phyloP scores from a whole-genome alignment of 192 early-diverging fungal genomes.

The Chytriomyces sp. region DNA sequence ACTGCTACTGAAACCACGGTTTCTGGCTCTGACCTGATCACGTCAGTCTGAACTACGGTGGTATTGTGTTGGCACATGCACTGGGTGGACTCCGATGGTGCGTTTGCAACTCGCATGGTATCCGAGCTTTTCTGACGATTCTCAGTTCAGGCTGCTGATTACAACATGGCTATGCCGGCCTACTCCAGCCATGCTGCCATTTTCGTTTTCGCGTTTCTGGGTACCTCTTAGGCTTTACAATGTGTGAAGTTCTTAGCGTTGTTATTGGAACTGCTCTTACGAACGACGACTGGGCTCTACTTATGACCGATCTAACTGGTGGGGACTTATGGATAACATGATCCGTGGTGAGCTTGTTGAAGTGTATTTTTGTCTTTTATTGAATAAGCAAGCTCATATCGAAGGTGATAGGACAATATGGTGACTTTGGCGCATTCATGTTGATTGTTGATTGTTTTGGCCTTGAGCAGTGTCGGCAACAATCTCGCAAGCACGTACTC shows the following conservation, averaged over 20 bases:
- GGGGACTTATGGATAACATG: neutral
- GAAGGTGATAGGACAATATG: too few relatives aligned
- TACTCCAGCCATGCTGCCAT: conserved; percentile 10
- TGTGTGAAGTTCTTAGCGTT: conserved; percentile 25
- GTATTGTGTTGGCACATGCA: conserved; percentile 25
- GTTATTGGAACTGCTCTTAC: conserved; percentile 8
- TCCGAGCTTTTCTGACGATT: too few relatives aligned
- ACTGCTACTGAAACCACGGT: neutral
- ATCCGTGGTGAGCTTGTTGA: too few relatives aligned
- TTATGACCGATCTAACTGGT: neutral
- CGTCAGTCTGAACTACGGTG: conserved; percentile 17
- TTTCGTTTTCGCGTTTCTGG: conserved; percentile 29
- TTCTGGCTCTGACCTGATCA: neutral
- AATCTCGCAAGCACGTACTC: conserved; percentile 38
- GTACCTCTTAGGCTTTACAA: conserved; percentile 16
- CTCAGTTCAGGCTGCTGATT: too few relatives aligned
- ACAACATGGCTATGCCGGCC: too few relatives aligned
- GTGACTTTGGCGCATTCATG: conserved; percentile 22
- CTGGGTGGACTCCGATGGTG: conserved; percentile 35
- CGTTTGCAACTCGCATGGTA: conserved; percentile 15
- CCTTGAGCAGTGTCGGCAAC: conserved; percentile 30
- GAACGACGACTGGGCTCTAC: neutral
- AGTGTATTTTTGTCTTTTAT: too few relatives aligned
- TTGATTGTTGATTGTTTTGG: conserved; percentile 21
- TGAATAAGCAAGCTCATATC: too few relatives aligned